Evolutionary conservation across 192 early-diverging fungal genomes (phyloP).

Genomic region (Linnemannia exigua): DNA sequence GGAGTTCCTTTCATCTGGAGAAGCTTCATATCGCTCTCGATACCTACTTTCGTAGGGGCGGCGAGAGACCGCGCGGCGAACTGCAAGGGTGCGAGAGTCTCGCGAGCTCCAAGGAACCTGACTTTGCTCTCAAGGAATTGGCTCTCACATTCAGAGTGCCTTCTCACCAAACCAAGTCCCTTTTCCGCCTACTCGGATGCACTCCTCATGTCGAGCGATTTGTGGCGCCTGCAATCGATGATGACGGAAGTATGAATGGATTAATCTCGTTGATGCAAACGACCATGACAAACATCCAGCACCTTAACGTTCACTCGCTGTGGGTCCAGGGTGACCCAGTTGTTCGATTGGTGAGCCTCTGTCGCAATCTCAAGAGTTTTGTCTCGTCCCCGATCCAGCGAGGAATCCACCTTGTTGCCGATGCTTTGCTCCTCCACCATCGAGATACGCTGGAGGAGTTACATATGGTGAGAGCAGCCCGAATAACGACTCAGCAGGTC

Average conservation of each 20-base stretch:
- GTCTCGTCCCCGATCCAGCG: not conserved
- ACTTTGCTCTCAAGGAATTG: not conserved
- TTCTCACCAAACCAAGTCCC: not conserved
- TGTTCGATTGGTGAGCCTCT: not conserved
- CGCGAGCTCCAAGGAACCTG: not conserved
- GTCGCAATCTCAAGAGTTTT: slow-evolving; percentile 10
- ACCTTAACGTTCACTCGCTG: not conserved
- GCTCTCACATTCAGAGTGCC: not conserved
- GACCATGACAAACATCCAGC: not conserved
- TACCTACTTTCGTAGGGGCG: too few species aligned
- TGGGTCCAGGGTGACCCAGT: not conserved
- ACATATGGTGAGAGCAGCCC: not conserved
- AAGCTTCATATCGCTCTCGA: not conserved
- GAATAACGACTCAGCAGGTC: not conserved
- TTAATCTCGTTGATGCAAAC: not conserved
- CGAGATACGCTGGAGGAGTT: slow-evolving; percentile 11
- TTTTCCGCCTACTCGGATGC: not conserved
- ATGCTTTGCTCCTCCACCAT: not conserved
- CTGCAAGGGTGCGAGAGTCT: not conserved
- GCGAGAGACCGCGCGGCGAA: too few species aligned
- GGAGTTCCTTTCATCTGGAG: not conserved
- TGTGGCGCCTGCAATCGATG: not conserved
- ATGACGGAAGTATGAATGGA: too few species aligned
- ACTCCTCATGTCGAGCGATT: slow-evolving; percentile 6
- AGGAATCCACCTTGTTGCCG: not conserved